phyloP scores from a whole-genome alignment of 169 alveolate genomes.

The Plasmodium inui region DNA sequence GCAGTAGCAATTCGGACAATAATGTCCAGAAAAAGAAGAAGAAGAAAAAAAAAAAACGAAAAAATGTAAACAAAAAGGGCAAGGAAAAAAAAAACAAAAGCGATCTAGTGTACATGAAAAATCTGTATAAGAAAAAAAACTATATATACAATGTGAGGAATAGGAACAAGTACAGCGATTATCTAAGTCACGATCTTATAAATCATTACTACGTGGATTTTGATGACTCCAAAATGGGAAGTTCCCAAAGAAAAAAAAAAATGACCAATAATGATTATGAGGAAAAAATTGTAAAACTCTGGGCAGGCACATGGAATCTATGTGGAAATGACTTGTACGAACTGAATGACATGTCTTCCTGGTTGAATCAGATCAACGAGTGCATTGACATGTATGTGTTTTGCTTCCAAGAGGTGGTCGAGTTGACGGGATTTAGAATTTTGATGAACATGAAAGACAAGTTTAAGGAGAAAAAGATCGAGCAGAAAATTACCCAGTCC shows the following conservation, averaged over 20 bases:
- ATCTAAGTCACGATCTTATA: slow-evolving; percentile 31
- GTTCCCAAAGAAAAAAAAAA: slow-evolving; percentile 30
- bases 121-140: slow-evolving; percentile 27
- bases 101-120: slow-evolving; percentile 24
- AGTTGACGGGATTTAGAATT: slow-evolving; percentile 68
- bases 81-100: slow-evolving; percentile 30
- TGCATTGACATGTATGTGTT: slow-evolving; percentile 80
- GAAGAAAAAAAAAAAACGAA: slow-evolving; percentile 1
- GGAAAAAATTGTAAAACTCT: slow-evolving; percentile 73
- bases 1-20: neutral
- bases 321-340: slow-evolving; percentile 79
- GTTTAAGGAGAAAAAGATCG: slow-evolving; percentile 64
- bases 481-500: slow-evolving; percentile 62
- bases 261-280: slow-evolving; percentile 51
- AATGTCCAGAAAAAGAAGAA: neutral
- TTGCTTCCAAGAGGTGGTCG: slow-evolving; percentile 84
- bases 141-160: slow-evolving; percentile 2
- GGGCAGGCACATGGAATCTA: slow-evolving; percentile 88
- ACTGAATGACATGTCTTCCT: slow-evolving; percentile 78
- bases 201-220: slow-evolving; percentile 39
- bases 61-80: slow-evolving; percentile 1
- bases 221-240: slow-evolving; percentile 15
- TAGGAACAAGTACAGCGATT: slow-evolving; percentile 29
- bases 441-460: slow-evolving; percentile 74
- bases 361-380: slow-evolving; percentile 76